Evolutionary conservation across 768 basidiomycete genomes (phyloP).

Genomic region (Tephrocybe sp.): DNA sequence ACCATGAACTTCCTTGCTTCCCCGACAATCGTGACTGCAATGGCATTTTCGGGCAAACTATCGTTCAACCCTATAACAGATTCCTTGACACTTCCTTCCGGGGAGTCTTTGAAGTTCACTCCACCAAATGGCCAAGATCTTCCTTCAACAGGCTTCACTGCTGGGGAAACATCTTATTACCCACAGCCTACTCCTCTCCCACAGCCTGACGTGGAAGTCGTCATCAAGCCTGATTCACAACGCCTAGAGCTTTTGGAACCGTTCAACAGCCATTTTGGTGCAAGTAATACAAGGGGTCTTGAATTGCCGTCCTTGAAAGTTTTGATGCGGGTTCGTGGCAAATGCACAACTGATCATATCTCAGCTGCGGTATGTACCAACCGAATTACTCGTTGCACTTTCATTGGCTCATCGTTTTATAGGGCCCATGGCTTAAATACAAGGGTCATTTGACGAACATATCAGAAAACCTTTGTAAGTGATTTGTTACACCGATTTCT

Average conservation of each 20-base stretch:
- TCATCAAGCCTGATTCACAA: slow-evolving; percentile 77
- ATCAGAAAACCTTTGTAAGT: slow-evolving; percentile 89
- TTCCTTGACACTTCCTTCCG: slow-evolving; percentile 61
- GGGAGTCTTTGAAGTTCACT: slow-evolving; percentile 78
- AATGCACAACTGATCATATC: slow-evolving; percentile 99
- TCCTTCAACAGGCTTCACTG: slow-evolving; percentile 78
- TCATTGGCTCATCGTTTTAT: slow-evolving; percentile 10
- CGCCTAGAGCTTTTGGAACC: slow-evolving; percentile 87
- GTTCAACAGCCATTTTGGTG: slow-evolving; percentile 76
- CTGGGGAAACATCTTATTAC: slow-evolving; percentile 73
- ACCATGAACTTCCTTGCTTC: slow-evolving; percentile 99
- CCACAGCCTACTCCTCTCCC: slow-evolving; percentile 75
- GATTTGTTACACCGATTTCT: neutral
- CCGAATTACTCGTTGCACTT: neutral
- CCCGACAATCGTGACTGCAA: slow-evolving; percentile 95
- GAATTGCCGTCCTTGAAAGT: slow-evolving; percentile 86
- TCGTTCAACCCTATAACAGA: slow-evolving; percentile 94
- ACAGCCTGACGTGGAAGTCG: slow-evolving; percentile 71
- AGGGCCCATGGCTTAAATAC: slow-evolving; percentile 99
- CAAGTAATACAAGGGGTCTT: slow-evolving; percentile 47
- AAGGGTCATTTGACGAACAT: slow-evolving; percentile 97
- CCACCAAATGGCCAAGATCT: slow-evolving; percentile 86
- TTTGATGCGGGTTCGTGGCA: slow-evolving; percentile 90
- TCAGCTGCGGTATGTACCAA: slow-evolving; percentile 78
- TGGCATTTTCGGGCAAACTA: slow-evolving; percentile 93